A percentile compares a stretch with the other conserved stretches of the same genome.
Evolutionary conservation across 495 filamentous ascomycete genomes (phyloP).

Genomic region (Parmelia sp.): DNA sequence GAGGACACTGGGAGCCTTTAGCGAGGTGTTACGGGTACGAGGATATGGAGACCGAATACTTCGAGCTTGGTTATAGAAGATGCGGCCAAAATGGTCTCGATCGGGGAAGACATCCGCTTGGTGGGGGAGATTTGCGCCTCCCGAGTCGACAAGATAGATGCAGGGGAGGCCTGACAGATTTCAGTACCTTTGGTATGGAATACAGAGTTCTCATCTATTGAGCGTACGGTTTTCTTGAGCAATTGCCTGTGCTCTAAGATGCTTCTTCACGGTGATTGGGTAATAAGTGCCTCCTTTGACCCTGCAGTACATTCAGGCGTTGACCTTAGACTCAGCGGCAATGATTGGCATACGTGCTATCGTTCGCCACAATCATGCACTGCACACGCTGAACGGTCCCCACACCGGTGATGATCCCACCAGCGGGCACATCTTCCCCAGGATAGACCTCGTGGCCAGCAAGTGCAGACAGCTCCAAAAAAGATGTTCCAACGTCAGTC

Average conservation of each 20-base stretch:
- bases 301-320: constrained; percentile 25
- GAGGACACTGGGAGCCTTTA: constrained; percentile 49
- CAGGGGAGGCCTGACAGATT: constrained; percentile 55
- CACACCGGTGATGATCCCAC: constrained; percentile 88
- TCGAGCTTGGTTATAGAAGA: constrained; percentile 98
- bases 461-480: constrained; percentile 82
- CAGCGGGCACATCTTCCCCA: constrained; percentile 77
- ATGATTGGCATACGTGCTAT: constrained; percentile 58
- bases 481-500: constrained; percentile 82
- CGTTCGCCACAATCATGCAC: constrained; percentile 94
- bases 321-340: not conserved
- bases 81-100: constrained; percentile 89
- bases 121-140: constrained; percentile 91
- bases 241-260: constrained; percentile 85
- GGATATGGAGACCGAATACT: constrained; percentile 42
- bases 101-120: constrained; percentile 97
- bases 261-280: constrained; percentile 97
- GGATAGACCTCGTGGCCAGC: constrained; percentile 84
- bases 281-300: constrained; percentile 99
- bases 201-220: not conserved
- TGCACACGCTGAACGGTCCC: constrained; percentile 84
- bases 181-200: not conserved
- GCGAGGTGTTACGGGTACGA: not conserved
- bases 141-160: constrained; percentile 94
- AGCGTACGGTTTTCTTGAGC: constrained; percentile 72